Conservation (phyloP, 2,329 filamentous ascomycete species). For the Colletotrichum higginsianum region DNA sequence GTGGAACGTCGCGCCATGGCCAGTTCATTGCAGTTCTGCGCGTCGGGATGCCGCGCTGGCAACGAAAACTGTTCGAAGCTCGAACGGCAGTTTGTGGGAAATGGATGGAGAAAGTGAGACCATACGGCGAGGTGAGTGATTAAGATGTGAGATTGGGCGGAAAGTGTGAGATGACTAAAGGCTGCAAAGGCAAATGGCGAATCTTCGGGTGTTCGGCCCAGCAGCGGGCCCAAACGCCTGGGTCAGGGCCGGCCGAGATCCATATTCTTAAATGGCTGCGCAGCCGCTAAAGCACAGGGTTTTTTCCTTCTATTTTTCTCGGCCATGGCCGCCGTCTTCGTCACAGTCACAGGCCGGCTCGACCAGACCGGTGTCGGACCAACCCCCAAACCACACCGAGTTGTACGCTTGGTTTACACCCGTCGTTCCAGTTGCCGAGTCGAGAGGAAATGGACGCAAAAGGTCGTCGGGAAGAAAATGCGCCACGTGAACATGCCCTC, state of each 20-base stretch:
- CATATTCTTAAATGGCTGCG: slow-evolving; percentile 34
- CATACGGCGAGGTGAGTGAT: too few species aligned
- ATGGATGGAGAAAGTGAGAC: background rate
- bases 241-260: slow-evolving; percentile 24
- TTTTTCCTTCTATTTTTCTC: slow-evolving; percentile 1
- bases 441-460: too few species aligned
- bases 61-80: too few species aligned
- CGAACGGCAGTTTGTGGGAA: too few species aligned
- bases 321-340: slow-evolving; percentile 20
- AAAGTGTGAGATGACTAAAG: slow-evolving; percentile 15
- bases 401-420: background rate
- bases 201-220: slow-evolving; percentile 37
- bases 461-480: background rate
- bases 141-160: slow-evolving; percentile 1
- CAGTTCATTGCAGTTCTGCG: too few species aligned
- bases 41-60: too few species aligned
- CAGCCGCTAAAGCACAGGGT: slow-evolving; percentile 32
- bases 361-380: slow-evolving; percentile 33
- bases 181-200: slow-evolving; percentile 4
- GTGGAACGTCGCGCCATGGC: too few species aligned
- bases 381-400: slow-evolving; percentile 14
- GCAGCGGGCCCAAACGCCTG: slow-evolving; percentile 21
- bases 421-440: background rate
- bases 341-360: slow-evolving; percentile 12
- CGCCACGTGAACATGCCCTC: background rate